Evolutionary conservation across 768 basidiomycete species (phyloP).

Genomic region (Tricholoma furcatifolium): DNA sequence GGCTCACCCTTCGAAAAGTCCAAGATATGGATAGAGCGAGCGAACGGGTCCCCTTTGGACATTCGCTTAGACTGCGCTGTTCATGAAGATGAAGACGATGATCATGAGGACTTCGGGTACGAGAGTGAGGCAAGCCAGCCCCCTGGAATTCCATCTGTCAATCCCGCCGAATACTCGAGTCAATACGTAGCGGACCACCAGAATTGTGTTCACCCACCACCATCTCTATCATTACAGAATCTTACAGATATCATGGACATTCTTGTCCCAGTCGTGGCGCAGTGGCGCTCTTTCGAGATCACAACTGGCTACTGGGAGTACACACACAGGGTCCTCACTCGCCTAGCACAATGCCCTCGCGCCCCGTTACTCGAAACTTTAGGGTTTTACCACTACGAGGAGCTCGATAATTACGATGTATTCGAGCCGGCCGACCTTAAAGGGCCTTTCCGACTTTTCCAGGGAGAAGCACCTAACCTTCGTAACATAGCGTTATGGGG

Average conservation of each 20-base stretch:
- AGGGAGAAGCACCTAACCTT: constrained; percentile 54
- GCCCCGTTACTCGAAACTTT: constrained; percentile 57
- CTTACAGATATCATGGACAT: constrained; percentile 37
- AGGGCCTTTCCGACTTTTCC: constrained; percentile 47
- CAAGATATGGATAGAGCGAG: constrained; percentile 47
- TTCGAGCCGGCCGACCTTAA: constrained; percentile 42
- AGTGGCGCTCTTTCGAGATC: constrained; percentile 54
- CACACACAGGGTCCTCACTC: constrained; percentile 42
- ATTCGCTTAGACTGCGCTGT: constrained; percentile 48
- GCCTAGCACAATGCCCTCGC: constrained; percentile 38
- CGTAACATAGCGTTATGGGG: constrained; percentile 56
- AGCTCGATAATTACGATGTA: constrained; percentile 37
- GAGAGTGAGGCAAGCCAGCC: neutral
- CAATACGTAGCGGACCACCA: constrained; percentile 21
- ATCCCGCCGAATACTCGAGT: constrained; percentile 2
- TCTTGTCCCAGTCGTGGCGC: constrained; percentile 49
- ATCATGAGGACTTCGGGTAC: constrained; percentile 19
- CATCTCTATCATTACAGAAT: constrained; percentile 30
- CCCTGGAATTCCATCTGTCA: neutral
- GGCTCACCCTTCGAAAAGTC: constrained; percentile 44
- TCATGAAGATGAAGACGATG: constrained; percentile 17
- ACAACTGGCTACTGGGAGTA: constrained; percentile 44
- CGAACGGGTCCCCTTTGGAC: constrained; percentile 52
- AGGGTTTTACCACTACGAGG: constrained; percentile 56
- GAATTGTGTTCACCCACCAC: constrained; percentile 16